Evolutionary conservation across 2,329 filamentous ascomycete species (phyloP), one percentile per base, ranked within the genome.

Genomic region (Colletotrichum phormii): DNA sequence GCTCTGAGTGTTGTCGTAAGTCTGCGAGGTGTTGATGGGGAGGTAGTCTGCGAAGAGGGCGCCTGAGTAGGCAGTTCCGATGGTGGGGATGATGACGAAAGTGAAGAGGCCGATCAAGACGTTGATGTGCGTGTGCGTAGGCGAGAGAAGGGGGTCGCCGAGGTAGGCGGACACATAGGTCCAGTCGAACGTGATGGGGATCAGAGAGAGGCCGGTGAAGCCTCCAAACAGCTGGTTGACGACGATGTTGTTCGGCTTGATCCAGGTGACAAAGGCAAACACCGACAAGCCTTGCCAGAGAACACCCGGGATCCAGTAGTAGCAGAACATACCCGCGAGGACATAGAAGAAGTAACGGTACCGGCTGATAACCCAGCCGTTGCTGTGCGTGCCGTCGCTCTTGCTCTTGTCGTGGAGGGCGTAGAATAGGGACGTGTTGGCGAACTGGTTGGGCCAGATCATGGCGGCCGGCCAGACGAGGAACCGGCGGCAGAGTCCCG

Each of bases 191-290:
- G 88, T 90, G 22, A 90, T 86, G 3, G 90, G 89, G 66, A 91
- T 85, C n/a, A 92, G 80, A 1, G 89, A 90, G 22, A 91, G 82
- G 1, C 89, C 89, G 18, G 88, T 88, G 75, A 84, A 85, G 2
- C 88, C 88, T 12, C 90, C 90, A 73, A 91, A 91, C 5, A 92
- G 77, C 79, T 91, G 89, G 78, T 91, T 91, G 73, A 91, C 79
- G 13, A 89, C 78, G 4, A 89, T 83, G 69, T 86, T 90, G 63
- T 91, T 83, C 5, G 90, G 90, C 18, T 86, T 87, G 71, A 91
- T 88, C 84, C 84, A 92, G 53, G 89, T 91, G 35, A 89, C 81
- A 80, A 89, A 91, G 31, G 89, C 89, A 68, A 87, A 85, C 7
- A 86, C 84, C 11, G 84, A 86, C 6, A 89, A 80, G 2, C 83